Base-by-base conservation (phyloP, 345 rosid species). In the Euclidium syriacum region DNA sequence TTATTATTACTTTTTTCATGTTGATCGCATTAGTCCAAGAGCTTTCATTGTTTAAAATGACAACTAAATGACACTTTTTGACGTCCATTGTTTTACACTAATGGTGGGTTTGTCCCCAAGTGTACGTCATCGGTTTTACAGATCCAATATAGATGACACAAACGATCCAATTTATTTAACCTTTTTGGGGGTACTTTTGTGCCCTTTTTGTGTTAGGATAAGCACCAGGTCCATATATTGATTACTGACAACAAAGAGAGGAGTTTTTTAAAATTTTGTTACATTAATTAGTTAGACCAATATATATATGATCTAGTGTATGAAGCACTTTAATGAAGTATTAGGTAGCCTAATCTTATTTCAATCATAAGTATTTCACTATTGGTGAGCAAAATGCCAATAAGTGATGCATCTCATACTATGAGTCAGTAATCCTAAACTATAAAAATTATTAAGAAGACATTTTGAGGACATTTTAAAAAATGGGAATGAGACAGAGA, bases 281-380 rank as follows among this genome's bases (percentile, higher is more conserved):
- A 12, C 15, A 48, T 46, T 36, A 53, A 46, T 7, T 51, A 23
- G 42, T 7, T 51, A 23, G 42, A 52, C 32, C 51, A 24, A 6
- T 41, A 4, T 27, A 27, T 27, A 27, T n/a, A 29, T 61, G 55
- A 12, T 43, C 17, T 33, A 60, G 55, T 62, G 52, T 54, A 39
- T 29, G 40, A 22, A 55, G 55, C 62, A 55, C 24, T 62, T 70
- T 46, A 70, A 3, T 27, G 64, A 47, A 32, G 64, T 32, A 49
- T 63, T 71, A 71, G 70, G 75, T 64, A 64, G 48, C 65, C 75
- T 71, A 71, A 71, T 71, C 60, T 49, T 49, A 7, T 55, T 32
- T 11, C 53, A 41, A 24, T 47, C 62, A 62, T 11, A 61, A 17
- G 34, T 35, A 46, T 32, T 48, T 56, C 18, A 54, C 58, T 41